Conservation (phyloP, 2,329 filamentous ascomycete genomes). For the Ilyonectria robusta region DNA sequence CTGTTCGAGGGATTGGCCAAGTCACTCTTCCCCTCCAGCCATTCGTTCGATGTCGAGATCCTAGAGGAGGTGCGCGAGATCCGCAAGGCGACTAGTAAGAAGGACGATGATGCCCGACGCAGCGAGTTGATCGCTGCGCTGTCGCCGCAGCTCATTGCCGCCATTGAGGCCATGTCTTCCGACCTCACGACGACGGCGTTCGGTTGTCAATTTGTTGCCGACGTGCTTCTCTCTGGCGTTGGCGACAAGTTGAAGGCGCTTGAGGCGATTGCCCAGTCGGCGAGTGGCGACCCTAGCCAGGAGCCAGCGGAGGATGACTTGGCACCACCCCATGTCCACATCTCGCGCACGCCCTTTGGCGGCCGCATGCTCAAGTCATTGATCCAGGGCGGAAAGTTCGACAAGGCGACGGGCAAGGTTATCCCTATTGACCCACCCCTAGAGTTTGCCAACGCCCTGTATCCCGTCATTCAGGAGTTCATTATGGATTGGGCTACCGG, state of each 20-base stretch:
- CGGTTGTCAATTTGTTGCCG: conserved; percentile 88
- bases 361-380: conserved; percentile 93
- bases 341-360: conserved; percentile 73
- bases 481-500: conserved; percentile 89
- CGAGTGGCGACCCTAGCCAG: conserved; percentile 68
- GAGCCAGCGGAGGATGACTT: conserved; percentile 58
- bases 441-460: conserved; percentile 86
- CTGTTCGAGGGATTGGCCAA: conserved; percentile 80
- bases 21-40: conserved; percentile 71
- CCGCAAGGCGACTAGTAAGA: conserved; percentile 90
- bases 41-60: conserved; percentile 77
- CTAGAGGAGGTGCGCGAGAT: conserved; percentile 85
- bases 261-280: conserved; percentile 75
- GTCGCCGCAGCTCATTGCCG: conserved; percentile 81
- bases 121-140: conserved; percentile 82
- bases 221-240: conserved; percentile 82
- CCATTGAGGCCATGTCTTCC: conserved; percentile 77
- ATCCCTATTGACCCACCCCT: conserved; percentile 82
- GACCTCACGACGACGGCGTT: conserved; percentile 82
- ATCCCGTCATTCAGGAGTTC: conserved; percentile 81
- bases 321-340: conserved; percentile 61
- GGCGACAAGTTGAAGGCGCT: conserved; percentile 85
- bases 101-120: conserved; percentile 83
- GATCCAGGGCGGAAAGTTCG: conserved; percentile 90
- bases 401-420: conserved; percentile 79